phyloP scores from a whole-genome alignment of 768 basidiomycete genomes.

The Mycena epipterygia region DNA sequence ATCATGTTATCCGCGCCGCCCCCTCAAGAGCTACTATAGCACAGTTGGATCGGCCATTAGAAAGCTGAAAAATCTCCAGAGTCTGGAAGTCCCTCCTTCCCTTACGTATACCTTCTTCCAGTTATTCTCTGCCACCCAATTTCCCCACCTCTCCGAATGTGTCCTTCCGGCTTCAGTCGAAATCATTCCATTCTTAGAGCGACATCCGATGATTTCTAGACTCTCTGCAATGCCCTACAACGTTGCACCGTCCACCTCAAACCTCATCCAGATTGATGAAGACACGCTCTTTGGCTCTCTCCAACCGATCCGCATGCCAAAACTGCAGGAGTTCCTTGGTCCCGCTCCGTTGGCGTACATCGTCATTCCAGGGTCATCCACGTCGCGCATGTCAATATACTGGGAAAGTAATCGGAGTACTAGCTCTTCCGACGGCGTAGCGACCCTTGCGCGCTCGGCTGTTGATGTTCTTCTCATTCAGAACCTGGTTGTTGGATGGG shows the following conservation, averaged over 20 bases:
- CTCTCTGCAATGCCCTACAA: too few relatives aligned
- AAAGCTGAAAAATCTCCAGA: neutral
- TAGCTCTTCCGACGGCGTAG: neutral
- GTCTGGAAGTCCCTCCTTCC: neutral
- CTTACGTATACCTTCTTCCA: constrained; percentile 3
- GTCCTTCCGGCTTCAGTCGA: neutral
- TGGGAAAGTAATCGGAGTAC: neutral
- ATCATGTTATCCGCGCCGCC: too few relatives aligned
- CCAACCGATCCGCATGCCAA: constrained; percentile 10
- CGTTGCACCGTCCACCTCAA: neutral
- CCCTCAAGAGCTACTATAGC: too few relatives aligned
- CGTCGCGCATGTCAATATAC: neutral
- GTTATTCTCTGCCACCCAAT: neutral
- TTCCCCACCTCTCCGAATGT: constrained; percentile 15
- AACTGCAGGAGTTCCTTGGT: constrained; percentile 8
- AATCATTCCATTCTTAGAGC: constrained; percentile 3
- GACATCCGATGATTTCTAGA: too few relatives aligned
- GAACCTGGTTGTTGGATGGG: neutral
- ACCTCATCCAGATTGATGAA: too few relatives aligned
- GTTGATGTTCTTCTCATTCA: neutral
- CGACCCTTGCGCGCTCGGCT: neutral
- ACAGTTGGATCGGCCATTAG: too few relatives aligned
- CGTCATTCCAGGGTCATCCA: constrained; percentile 2
- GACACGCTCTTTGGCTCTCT: too few relatives aligned
- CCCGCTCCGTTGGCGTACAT: neutral